phyloP scores from a whole-genome alignment of 2,329 filamentous ascomycete genomes.

The Myriangium duriaei region DNA sequence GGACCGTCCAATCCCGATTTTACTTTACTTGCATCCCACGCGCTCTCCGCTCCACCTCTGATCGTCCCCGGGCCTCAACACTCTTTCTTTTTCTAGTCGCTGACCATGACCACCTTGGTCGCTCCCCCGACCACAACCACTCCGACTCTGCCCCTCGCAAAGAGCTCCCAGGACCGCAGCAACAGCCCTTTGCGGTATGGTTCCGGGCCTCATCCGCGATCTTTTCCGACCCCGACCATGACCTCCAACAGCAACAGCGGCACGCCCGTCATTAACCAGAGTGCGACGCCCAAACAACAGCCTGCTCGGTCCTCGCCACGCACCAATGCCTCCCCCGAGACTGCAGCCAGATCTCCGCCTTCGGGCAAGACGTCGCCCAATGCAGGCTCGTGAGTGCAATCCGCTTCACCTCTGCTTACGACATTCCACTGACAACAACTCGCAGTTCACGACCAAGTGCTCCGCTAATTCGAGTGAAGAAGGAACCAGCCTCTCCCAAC shows the following conservation, averaged over 20 bases:
- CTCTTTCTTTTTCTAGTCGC: slow-evolving; percentile 3
- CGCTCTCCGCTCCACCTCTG: slow-evolving; percentile 1
- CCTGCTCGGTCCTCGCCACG: slow-evolving; percentile 21
- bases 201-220: slow-evolving; percentile 1
- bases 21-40: neutral
- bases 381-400: slow-evolving; percentile 30
- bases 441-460: slow-evolving; percentile 35
- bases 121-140: slow-evolving; percentile 23
- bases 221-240: slow-evolving; percentile 9
- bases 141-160: slow-evolving; percentile 3
- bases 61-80: slow-evolving; percentile 3
- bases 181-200: slow-evolving; percentile 9
- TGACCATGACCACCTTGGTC: slow-evolving; percentile 36
- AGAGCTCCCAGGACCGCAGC: slow-evolving; percentile 8
- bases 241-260: slow-evolving; percentile 20
- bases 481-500: slow-evolving; percentile 80
- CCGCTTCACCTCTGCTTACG: slow-evolving; percentile 1
- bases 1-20: too few relatives aligned
- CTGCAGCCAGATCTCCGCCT: slow-evolving; percentile 12
- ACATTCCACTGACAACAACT: slow-evolving; percentile 18
- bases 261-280: slow-evolving; percentile 18
- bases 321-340: slow-evolving; percentile 18
- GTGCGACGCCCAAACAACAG: slow-evolving; percentile 23
- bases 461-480: slow-evolving; percentile 88
- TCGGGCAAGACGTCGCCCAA: slow-evolving; percentile 41